phyloP scores from a whole-genome alignment of 2,329 filamentous ascomycete species.

The Penicillium sp. region DNA sequence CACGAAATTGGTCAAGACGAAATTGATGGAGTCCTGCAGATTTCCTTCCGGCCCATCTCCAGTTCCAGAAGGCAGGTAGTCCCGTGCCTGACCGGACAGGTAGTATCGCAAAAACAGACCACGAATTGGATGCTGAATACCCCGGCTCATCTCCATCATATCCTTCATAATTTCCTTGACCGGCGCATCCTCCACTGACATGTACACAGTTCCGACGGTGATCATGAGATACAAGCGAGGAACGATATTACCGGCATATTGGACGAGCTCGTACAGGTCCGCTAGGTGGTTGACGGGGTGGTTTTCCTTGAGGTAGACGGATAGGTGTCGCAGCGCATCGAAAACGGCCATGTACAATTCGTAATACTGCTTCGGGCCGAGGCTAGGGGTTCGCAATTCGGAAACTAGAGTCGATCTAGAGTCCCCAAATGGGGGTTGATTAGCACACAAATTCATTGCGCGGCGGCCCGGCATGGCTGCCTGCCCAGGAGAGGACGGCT shows the following conservation, averaged over 20 bases:
- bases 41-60: constrained; percentile 94
- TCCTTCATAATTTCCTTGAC: constrained; percentile 99
- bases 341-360: constrained; percentile 99
- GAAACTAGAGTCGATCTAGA: constrained; percentile 92
- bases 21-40: constrained; percentile 95
- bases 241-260: constrained; percentile 97
- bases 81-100: constrained; percentile 88
- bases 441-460: constrained; percentile 15
- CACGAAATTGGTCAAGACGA: constrained; percentile 96
- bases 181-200: constrained; percentile 95
- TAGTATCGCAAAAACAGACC: constrained; percentile 96
- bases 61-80: constrained; percentile 77
- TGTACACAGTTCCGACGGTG: constrained; percentile 97
- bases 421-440: constrained; percentile 7
- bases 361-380: constrained; percentile 99
- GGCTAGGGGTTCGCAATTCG: constrained; percentile 93
- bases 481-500: constrained; percentile 39
- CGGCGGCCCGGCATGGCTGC: constrained; percentile 23
- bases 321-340: constrained; percentile 93
- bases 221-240: constrained; percentile 98
- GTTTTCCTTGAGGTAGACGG: constrained; percentile 93
- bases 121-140: constrained; percentile 93
- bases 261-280: constrained; percentile 95
- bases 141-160: constrained; percentile 99
- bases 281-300: constrained; percentile 97